Conservation (phyloP, 345 rosid species). For the Eucalyptus cladocalyx region DNA sequence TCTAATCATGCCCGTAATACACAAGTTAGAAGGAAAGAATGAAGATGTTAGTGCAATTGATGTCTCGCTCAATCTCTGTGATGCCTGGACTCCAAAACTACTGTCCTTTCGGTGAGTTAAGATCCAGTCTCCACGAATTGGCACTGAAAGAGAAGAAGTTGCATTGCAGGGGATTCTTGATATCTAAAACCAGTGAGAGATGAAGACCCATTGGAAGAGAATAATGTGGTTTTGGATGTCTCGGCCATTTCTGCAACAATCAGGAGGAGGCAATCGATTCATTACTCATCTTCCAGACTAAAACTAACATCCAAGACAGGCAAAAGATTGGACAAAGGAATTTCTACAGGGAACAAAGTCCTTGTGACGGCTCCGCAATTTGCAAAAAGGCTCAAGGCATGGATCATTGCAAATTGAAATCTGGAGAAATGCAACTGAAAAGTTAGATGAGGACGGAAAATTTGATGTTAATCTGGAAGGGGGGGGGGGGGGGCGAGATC, state of each 20-base stretch:
- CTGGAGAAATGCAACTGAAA: background rate
- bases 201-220: background rate
- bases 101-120: background rate
- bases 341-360: background rate
- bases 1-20: background rate
- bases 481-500: background rate
- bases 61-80: background rate
- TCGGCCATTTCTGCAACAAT: background rate
- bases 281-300: background rate
- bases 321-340: background rate
- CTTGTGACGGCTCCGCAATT: accelerated
- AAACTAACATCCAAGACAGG: background rate
- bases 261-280: background rate
- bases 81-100: background rate
- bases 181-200: background rate
- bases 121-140: background rate
- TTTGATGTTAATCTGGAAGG: background rate
- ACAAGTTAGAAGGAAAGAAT: background rate
- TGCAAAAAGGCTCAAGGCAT: background rate
- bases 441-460: background rate
- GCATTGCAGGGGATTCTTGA: background rate
- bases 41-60: background rate
- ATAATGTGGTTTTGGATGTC: background rate
- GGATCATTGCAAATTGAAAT: background rate
- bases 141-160: background rate